These are phyloP conservation scores for Phytophthora syringae DNA, from an alignment of 352 stramenopile genomes.

Conservation along the genomic window DNA sequence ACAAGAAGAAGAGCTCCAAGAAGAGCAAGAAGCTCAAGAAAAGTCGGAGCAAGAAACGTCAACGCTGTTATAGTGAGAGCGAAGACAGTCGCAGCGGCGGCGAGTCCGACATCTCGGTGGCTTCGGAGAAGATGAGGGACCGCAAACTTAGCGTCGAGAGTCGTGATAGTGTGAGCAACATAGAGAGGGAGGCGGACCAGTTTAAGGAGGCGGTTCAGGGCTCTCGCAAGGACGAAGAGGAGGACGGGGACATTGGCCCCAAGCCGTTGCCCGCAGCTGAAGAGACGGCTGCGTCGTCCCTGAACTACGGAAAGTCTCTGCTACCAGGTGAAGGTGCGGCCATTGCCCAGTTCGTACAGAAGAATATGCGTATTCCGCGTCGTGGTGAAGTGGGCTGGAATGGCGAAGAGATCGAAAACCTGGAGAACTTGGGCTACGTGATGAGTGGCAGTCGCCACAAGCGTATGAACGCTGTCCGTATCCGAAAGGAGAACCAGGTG, in stretches of 20 bases:
- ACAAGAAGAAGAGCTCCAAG: slow-evolving; percentile 50
- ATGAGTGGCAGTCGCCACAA: slow-evolving; percentile 98
- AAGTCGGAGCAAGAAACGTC: slow-evolving; percentile 30
- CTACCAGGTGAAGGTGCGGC: slow-evolving; percentile 94
- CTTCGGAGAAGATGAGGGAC: slow-evolving; percentile 34
- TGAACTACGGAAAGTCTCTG: slow-evolving; percentile 94
- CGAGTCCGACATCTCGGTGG: slow-evolving; percentile 32
- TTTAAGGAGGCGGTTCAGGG: slow-evolving; percentile 92
- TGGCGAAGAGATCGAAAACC: slow-evolving; percentile 96
- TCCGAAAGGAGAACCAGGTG: slow-evolving; percentile 99
- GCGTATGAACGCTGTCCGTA: slow-evolving; percentile 99
- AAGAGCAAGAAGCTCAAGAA: slow-evolving; percentile 48
- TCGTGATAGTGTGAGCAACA: slow-evolving; percentile 6
- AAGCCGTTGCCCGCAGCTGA: slow-evolving; percentile 68
- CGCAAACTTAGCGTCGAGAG: slow-evolving; percentile 21
- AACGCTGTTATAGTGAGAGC: slow-evolving; percentile 33
- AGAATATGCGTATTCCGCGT: slow-evolving; percentile 98
- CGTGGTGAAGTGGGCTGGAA: slow-evolving; percentile 98
- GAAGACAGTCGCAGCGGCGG: slow-evolving; percentile 30
- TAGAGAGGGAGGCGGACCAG: slow-evolving; percentile 82
- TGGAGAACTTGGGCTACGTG: slow-evolving; percentile 96
- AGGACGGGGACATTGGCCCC: slow-evolving; percentile 90
- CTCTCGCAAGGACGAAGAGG: slow-evolving; percentile 59
- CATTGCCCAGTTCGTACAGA: slow-evolving; percentile 98
- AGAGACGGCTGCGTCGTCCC: slow-evolving; percentile 50